These are phyloP conservation scores for Nothophytophthora sp. DNA, from an alignment of 352 stramenopile species.

Conservation along the genomic window DNA sequence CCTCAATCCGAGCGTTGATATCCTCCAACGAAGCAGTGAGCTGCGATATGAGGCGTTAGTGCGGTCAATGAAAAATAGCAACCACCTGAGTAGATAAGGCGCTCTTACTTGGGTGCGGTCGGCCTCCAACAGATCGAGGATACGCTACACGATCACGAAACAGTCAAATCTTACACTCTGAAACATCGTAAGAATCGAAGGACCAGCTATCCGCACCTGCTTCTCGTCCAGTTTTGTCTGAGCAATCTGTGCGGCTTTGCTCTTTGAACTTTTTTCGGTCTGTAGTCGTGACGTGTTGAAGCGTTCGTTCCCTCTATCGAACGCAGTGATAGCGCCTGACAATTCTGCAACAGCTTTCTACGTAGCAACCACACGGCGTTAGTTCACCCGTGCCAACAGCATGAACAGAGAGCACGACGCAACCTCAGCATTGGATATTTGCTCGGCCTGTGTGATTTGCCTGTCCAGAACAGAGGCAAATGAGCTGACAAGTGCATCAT, in stretches of 20 bases:
- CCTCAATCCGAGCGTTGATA: conserved; percentile 12
- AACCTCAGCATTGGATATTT: conserved; percentile 34
- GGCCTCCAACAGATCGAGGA: conserved; percentile 19
- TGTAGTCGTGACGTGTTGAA: conserved; percentile 16
- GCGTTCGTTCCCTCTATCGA: conserved; percentile 2
- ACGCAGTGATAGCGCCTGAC: conserved; percentile 20
- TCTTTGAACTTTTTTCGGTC: conserved; percentile 21
- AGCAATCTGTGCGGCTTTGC: conserved; percentile 5
- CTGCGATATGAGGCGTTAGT: no score
- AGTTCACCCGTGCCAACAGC: not conserved
- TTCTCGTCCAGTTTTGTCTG: conserved; percentile 29
- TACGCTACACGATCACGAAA: conserved; percentile 17
- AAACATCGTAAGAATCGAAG: not conserved
- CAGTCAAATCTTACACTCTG: no score
- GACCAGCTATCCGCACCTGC: conserved; percentile 12
- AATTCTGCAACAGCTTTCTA: conserved; percentile 36
- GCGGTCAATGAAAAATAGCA: no score
- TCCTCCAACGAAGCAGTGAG: conserved; percentile 19
- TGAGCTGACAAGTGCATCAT: not conserved
- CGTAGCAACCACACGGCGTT: conserved; percentile 10
- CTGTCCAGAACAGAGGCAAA: no score
- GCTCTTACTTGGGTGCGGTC: conserved; percentile 30
- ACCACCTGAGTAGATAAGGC: not conserved
- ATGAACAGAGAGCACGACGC: not conserved
- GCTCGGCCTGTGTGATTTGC: conserved; percentile 21